A percentile compares a stretch with the other conserved stretches of the same genome.
phyloP scores from a whole-genome alignment of 106 monocot species.

The Allium fistulosum region DNA sequence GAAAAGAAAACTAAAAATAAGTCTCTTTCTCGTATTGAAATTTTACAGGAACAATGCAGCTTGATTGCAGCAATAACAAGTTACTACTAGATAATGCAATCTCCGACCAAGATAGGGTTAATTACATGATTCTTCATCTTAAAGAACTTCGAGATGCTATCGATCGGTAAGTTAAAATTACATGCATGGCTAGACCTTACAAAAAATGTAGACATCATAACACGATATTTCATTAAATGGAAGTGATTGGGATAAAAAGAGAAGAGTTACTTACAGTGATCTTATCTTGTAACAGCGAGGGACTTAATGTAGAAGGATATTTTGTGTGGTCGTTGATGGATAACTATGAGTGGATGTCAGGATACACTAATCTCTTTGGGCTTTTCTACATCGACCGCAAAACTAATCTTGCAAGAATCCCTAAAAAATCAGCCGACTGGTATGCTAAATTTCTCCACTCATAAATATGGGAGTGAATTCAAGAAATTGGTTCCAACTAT shows the following conservation, averaged over 20 bases:
- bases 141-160: not conserved
- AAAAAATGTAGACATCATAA: too few species aligned
- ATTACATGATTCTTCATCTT: not conserved
- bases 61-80: not conserved
- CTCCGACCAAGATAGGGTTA: not conserved
- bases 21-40: not conserved
- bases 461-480: not conserved
- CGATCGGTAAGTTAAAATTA: not conserved
- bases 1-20: not conserved
- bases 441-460: conserved; percentile 21
- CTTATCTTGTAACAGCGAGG: not conserved
- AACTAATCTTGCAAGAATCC: conserved; percentile 26
- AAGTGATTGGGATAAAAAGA: too few species aligned
- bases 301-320: conserved; percentile 35
- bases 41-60: not conserved
- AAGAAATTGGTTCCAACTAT: too few species aligned
- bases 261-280: too few species aligned
- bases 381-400: conserved; percentile 34
- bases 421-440: conserved; percentile 33
- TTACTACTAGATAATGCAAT: not conserved
- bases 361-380: conserved; percentile 34
- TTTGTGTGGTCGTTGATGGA: conserved; percentile 53
- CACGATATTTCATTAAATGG: too few species aligned
- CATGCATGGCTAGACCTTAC: too few species aligned
- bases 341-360: conserved; percentile 35